These are phyloP conservation scores for California macrophylla DNA, from an alignment of 441 rosid species.

Conservation along the genomic window DNA sequence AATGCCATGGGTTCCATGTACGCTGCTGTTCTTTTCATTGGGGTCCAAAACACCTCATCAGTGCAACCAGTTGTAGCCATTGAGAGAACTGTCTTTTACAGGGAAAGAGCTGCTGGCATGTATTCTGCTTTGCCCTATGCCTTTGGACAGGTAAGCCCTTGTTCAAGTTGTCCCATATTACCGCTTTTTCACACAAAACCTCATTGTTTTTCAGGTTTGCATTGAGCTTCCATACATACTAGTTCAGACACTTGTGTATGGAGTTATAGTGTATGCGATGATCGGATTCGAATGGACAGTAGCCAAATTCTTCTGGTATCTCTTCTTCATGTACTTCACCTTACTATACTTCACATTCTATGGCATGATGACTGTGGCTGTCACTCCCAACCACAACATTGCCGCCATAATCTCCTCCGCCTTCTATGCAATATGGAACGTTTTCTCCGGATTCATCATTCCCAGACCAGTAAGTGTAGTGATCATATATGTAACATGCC, in stretches of 20 bases:
- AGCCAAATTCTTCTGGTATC: background rate
- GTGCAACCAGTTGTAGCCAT: constrained; percentile 54
- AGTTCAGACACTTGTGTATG: background rate
- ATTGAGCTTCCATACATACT: background rate
- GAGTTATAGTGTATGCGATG: background rate
- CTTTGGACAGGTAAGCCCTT: constrained; percentile 35
- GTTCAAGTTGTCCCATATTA: background rate
- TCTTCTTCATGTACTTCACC: constrained; percentile 6
- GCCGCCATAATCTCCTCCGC: background rate
- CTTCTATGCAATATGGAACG: background rate
- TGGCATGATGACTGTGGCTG: constrained; percentile 1
- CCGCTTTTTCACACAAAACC: background rate
- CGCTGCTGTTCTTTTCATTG: constrained; percentile 50
- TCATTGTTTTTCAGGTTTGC: background rate
- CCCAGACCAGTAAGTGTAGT: background rate
- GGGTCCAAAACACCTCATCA: constrained; percentile 47
- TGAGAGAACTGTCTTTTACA: constrained; percentile 55
- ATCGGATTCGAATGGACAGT: constrained; percentile 2
- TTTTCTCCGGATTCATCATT: background rate
- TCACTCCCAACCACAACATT: constrained; percentile 5
- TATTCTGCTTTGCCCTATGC: constrained; percentile 47
- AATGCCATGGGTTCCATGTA: constrained; percentile 72
- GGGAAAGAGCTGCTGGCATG: constrained; percentile 40
- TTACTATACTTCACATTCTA: constrained; percentile 5
- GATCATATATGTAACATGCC: background rate